These are phyloP conservation scores for Orbilia blumenaviensis DNA, from an alignment of 2,329 filamentous ascomycete species.

Conservation along the genomic window DNA sequence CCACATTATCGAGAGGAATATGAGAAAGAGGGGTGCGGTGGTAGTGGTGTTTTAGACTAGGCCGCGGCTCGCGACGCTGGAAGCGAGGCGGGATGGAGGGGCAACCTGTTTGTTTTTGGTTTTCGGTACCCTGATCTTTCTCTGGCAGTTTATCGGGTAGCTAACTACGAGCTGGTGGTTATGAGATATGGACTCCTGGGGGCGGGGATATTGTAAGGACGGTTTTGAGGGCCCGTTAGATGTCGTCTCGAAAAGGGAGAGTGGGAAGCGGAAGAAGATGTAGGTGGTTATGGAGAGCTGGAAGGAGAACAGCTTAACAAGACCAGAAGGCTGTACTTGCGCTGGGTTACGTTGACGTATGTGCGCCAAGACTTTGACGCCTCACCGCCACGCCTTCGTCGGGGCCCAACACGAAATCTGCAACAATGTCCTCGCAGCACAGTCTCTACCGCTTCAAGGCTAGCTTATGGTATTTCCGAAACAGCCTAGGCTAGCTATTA, in stretches of 20 bases:
- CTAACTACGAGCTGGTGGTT: not conserved
- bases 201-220: not conserved
- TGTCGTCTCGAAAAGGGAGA: not conserved
- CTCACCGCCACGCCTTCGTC: not conserved
- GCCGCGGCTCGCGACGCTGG: constrained; percentile 11
- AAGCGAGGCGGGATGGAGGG: constrained; percentile 39
- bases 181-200: not conserved
- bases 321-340: not conserved
- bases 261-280: not conserved
- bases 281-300: not conserved
- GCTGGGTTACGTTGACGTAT: constrained; percentile 42
- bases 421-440: too few relatives aligned
- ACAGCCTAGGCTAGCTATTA: too few relatives aligned
- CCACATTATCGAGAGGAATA: constrained; percentile 54
- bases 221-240: not conserved
- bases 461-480: too few relatives aligned
- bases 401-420: not conserved
- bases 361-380: constrained; percentile 43
- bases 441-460: too few relatives aligned
- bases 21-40: not conserved
- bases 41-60: not conserved
- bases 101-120: not conserved
- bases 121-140: not conserved
- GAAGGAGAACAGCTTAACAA: not conserved
- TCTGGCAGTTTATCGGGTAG: not conserved